Evolutionary conservation across 2,329 filamentous ascomycete genomes (phyloP).

Genomic region (Claviceps arundinis): DNA sequence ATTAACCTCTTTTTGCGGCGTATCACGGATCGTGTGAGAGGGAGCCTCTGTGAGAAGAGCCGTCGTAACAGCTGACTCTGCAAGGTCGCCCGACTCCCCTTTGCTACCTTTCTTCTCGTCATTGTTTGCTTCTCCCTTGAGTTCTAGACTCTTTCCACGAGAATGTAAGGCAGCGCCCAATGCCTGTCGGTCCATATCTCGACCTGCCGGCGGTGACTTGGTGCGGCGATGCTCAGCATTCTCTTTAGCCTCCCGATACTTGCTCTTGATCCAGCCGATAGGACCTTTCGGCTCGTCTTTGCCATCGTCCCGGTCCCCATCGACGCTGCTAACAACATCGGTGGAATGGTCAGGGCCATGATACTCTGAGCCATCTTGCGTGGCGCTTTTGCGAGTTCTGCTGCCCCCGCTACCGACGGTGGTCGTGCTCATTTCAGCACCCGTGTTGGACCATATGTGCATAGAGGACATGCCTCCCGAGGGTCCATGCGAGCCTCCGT

Average conservation of each 20-base stretch:
- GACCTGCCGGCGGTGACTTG: constrained; percentile 38
- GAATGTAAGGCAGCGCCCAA: constrained; percentile 18
- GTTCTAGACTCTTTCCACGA: constrained; percentile 35
- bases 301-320: constrained; percentile 22
- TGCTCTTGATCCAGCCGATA: constrained; percentile 45
- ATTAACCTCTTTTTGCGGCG: not conserved
- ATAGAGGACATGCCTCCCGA: constrained; percentile 30
- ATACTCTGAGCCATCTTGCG: constrained; percentile 35
- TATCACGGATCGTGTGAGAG: not conserved
- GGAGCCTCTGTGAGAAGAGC: not conserved
- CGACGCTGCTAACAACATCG: constrained; percentile 25
- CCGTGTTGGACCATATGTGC: constrained; percentile 45
- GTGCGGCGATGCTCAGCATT: constrained; percentile 39
- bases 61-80: not conserved
- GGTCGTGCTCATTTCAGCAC: constrained; percentile 52
- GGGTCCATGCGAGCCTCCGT: constrained; percentile 27
- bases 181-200: constrained; percentile 14
- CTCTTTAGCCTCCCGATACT: constrained; percentile 47
- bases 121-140: constrained; percentile 24
- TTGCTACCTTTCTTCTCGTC: constrained; percentile 9
- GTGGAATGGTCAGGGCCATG: constrained; percentile 24
- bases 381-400: constrained; percentile 34
- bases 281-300: constrained; percentile 38
- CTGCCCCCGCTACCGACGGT: constrained; percentile 52
- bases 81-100: not conserved